Evolutionary conservation across 2,329 filamentous ascomycete species (phyloP).

Genomic region (Colletotrichum sp.): DNA sequence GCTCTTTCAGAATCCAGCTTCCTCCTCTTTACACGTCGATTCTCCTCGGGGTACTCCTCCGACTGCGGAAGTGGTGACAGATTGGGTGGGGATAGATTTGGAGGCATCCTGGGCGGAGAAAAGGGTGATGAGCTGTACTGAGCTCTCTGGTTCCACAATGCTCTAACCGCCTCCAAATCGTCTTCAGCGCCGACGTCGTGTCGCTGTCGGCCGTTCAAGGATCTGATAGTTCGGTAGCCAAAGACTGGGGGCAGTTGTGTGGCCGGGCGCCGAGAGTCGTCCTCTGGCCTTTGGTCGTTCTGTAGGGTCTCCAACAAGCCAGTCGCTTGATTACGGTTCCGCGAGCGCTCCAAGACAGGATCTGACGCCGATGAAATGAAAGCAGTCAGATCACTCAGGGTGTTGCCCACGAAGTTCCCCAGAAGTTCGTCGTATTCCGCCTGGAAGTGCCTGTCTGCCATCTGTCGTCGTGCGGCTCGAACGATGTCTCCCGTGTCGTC

Average conservation of each 20-base stretch:
- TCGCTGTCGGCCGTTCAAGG: slow-evolving; percentile 10
- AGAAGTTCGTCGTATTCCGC: slow-evolving; percentile 22
- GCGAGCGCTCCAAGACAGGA: background rate
- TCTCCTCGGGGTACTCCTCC: slow-evolving; percentile 49
- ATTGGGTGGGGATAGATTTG: slow-evolving; percentile 32
- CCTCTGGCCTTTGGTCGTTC: slow-evolving; percentile 13
- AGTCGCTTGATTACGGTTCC: background rate
- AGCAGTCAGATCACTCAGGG: slow-evolving; percentile 5
- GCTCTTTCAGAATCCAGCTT: slow-evolving; percentile 71
- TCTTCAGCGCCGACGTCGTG: slow-evolving; percentile 9
- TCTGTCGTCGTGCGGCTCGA: slow-evolving; percentile 7
- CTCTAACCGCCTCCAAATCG: slow-evolving; percentile 20
- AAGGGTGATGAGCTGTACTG: slow-evolving; percentile 21
- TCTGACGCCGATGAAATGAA: slow-evolving; percentile 12
- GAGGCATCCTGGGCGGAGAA: slow-evolving; percentile 29
- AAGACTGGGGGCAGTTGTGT: slow-evolving; percentile 7
- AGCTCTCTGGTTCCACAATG: slow-evolving; percentile 18
- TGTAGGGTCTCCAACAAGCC: slow-evolving; percentile 3
- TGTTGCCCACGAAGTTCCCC: slow-evolving; percentile 14
- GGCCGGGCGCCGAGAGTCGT: background rate
- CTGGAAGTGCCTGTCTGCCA: slow-evolving; percentile 21
- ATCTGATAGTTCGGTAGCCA: background rate
- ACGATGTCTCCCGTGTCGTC: background rate
- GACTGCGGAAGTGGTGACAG: slow-evolving; percentile 39
- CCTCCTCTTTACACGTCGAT: slow-evolving; percentile 68